Base-by-base conservation (phyloP, 257 asterid genomes). In the Linaria vulgaris region DNA sequence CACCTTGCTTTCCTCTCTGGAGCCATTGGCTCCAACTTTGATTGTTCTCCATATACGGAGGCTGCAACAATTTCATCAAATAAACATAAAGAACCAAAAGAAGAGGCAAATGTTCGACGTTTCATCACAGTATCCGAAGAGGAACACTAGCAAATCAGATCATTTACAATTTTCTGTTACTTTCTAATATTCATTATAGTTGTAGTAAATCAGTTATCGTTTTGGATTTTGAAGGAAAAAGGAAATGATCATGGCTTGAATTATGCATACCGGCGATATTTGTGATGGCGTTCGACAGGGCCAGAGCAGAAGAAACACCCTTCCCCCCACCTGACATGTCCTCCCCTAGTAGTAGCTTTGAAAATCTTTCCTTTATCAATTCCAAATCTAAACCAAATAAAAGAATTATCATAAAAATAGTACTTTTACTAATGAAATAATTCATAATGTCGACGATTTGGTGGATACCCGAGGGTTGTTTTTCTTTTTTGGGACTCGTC, bases 321-420 rank as follows among this genome's bases (percentile, higher is more conserved):
- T 87, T 87, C 44, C 96, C 97, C 12, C 96, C 90, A 31, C 97
- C 97, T 0, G 97, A 90, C 96, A 88, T 90, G 68, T 90, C 97
- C 65, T 88, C 97, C 49, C 97, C 97, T 47, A 90, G 59, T 10
- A 90, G 95, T 44, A 90, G 85, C 78, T 90, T 90, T 0, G 94
- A 74, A 56, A 79, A 88, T 71, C 72, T 85, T 75, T 88, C 95
- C 79, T 82, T 90, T 91, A 90, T 85, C 78, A 71, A 39, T 5
- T 88, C 91, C 77, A 84, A 57, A 46, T 90, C 97, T 89, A 63
- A 45, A 58, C 67, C 61, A 55, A 69, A 66, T n/a, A 52, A 22
- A 20, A 49, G 21, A 44, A 27, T 44, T 34, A 22, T 41, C 27
- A 72, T 20, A 43, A 39, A 39, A 50, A 12, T 17, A 1, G 23